These are phyloP conservation scores for Discostella stelligeroides DNA, from an alignment of 108 stramenopile genomes.

Conservation along the genomic window DNA sequence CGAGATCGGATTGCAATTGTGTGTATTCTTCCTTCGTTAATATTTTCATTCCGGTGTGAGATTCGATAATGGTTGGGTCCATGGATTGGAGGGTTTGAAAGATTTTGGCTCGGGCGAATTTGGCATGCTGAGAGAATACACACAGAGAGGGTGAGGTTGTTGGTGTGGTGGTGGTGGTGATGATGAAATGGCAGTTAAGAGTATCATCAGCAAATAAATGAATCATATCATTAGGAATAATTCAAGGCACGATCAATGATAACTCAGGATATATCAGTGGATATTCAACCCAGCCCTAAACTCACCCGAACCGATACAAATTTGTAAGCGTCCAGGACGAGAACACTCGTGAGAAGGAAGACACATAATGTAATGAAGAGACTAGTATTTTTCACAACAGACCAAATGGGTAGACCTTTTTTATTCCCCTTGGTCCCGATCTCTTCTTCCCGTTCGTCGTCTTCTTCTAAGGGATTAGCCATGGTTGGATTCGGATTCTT, in stretches of 20 bases:
- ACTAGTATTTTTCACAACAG: slow-evolving; percentile 36
- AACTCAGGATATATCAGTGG: too few species aligned
- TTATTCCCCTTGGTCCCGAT: slow-evolving; percentile 29
- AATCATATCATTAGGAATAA: not conserved
- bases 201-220: not conserved
- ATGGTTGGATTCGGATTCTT: too few species aligned
- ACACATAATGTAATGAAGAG: slow-evolving; percentile 20
- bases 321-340: slow-evolving; percentile 43
- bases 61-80: slow-evolving; percentile 45
- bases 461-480: too few species aligned
- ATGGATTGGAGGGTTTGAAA: slow-evolving; percentile 38
- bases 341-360: slow-evolving; percentile 26
- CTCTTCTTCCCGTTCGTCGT: slow-evolving; percentile 4
- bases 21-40: slow-evolving; percentile 27
- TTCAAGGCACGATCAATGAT: too few species aligned
- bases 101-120: slow-evolving; percentile 45
- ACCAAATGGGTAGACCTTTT: slow-evolving; percentile 36
- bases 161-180: too few species aligned
- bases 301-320: slow-evolving; percentile 45
- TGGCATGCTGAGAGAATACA: slow-evolving; percentile 28
- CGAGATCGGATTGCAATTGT: slow-evolving; percentile 3
- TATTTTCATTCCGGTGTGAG: slow-evolving; percentile 46
- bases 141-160: too few species aligned
- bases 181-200: too few species aligned
- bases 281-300: too few species aligned